These are phyloP conservation scores for Sarcomyxa edulis DNA, from an alignment of 768 basidiomycete genomes.

Conservation along the genomic window DNA sequence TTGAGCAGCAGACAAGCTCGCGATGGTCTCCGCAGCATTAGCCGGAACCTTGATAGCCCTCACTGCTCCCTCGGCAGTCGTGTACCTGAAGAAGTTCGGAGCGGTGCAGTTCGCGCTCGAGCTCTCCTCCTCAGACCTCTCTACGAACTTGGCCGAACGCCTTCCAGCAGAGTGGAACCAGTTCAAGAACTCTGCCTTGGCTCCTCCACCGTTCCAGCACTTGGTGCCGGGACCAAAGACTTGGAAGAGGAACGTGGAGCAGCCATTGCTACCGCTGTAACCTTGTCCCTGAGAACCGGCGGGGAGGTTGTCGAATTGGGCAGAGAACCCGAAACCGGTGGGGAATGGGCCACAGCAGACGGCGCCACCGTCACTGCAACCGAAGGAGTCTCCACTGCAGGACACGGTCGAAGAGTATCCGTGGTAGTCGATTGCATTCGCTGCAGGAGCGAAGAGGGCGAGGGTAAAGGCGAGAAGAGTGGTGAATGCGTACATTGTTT, in stretches of 20 bases:
- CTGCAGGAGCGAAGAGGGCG: too few species aligned
- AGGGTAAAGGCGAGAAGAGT: slow-evolving; percentile 3
- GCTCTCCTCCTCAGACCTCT: not conserved
- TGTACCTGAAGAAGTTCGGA: not conserved
- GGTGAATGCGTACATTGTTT: too few species aligned
- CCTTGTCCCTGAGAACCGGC: slow-evolving; percentile 12
- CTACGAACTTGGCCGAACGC: not conserved
- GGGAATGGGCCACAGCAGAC: slow-evolving; percentile 12
- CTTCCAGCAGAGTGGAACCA: slow-evolving; percentile 1
- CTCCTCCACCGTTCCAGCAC: slow-evolving; percentile 3
- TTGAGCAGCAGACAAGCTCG: not conserved
- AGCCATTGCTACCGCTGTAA: slow-evolving; percentile 8
- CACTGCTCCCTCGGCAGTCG: not conserved
- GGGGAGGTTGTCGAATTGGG: slow-evolving; percentile 10
- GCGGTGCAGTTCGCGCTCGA: not conserved
- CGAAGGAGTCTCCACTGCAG: slow-evolving; percentile 11
- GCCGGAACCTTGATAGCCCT: not conserved
- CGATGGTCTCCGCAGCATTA: slow-evolving; percentile 1
- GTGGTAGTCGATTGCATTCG: slow-evolving; percentile 1
- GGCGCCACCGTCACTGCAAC: slow-evolving; percentile 9
- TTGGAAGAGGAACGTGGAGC: too few species aligned
- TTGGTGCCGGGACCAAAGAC: too few species aligned
- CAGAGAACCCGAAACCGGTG: slow-evolving; percentile 13
- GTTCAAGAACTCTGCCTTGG: slow-evolving; percentile 1
- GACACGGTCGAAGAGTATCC: slow-evolving; percentile 10